These are phyloP conservation scores for Cicer chorassanicum DNA, from an alignment of 306 rosid genomes.

Conservation along the genomic window DNA sequence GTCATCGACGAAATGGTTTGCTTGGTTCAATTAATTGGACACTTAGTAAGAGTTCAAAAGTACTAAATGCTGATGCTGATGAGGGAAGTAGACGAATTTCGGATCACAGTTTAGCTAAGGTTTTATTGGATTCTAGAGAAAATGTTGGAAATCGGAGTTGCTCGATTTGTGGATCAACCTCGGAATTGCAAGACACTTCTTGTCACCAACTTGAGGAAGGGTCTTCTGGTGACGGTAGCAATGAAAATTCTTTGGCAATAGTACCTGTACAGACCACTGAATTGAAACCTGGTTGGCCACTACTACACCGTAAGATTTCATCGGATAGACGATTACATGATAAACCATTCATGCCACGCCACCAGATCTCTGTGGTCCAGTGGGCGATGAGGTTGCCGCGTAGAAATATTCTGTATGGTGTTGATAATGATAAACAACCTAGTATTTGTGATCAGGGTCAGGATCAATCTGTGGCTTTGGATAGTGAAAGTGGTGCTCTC, in stretches of 20 bases:
- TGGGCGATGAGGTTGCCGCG: slow-evolving; percentile 95
- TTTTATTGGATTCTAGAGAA: slow-evolving; percentile 53
- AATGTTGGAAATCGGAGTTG: slow-evolving; percentile 50
- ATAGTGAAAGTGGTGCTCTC: slow-evolving; percentile 76
- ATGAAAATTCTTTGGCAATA: slow-evolving; percentile 69
- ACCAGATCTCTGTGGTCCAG: slow-evolving; percentile 80
- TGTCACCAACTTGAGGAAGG: slow-evolving; percentile 48
- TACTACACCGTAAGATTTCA: slow-evolving; percentile 59
- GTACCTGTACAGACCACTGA: slow-evolving; percentile 67
- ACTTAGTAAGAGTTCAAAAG: slow-evolving; percentile 52
- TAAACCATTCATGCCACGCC: slow-evolving; percentile 36
- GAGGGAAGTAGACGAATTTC: slow-evolving; percentile 41
- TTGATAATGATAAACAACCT: slow-evolving; percentile 45
- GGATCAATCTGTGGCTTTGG: slow-evolving; percentile 52
- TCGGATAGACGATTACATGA: slow-evolving; percentile 45
- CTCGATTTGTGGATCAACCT: slow-evolving; percentile 57
- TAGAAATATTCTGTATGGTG: slow-evolving; percentile 52
- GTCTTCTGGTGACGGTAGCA: slow-evolving; percentile 46
- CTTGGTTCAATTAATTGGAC: slow-evolving; percentile 57
- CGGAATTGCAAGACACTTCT: slow-evolving; percentile 46
- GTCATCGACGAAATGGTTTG: slow-evolving; percentile 51
- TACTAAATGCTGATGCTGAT: slow-evolving; percentile 49
- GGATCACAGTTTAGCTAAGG: slow-evolving; percentile 62
- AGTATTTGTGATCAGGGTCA: slow-evolving; percentile 41
- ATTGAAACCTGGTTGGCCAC: slow-evolving; percentile 91